Evolutionary conservation across 2,329 filamentous ascomycete genomes (phyloP), one percentile per base, ranked within the genome.

Genomic region (Ophiobolus disseminans): DNA sequence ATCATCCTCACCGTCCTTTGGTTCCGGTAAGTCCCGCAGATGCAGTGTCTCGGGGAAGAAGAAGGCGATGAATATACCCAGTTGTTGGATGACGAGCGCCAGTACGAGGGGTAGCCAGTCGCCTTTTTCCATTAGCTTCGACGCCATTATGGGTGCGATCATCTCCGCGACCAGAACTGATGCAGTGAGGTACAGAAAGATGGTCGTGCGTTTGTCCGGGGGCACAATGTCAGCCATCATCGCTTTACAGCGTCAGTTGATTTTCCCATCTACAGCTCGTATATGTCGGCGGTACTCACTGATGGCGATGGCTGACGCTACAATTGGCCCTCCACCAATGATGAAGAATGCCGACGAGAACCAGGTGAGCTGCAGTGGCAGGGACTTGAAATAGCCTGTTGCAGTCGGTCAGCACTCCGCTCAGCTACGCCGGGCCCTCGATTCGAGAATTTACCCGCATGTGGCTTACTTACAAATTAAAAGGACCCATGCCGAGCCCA

Each of bases 171-270:
- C 39, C 17, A 72, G 70, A 54, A 62, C 68, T 47, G 45, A 66
- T 43, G 63, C 68, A 28, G 59, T 62, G 22, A 68, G 38, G 47
- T 60, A 65, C 7, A 65, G 51, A 32, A 67, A 69, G 11, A 72
- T 55, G 20, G 61, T 57, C 5, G 55, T 65, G 16, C 78, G 72
- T 60, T 77, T 73, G 16, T 76, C 73, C 3, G 78, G 72, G 1
- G 73, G 77, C 5, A 74, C 76, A n/a, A 81, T 74, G 56, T 82
- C 79, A 0, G 78, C 72, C 55, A 81, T 72, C 76, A 81, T 80
- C 6, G 79, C 80, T 61, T n/a, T n/a, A n/a, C n/a, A n/a, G n/a
- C n/a, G n/a, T n/a, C n/a, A n/a, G n/a, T n/a, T n/a, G n/a, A n/a
- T n/a, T n/a, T n/a, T n/a, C n/a, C n/a, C n/a, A n/a, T n/a, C n/a